Percentiles rank a stretch among this genome's conserved stretches.
Evolutionary conservation across 352 stramenopile species (phyloP).

Genomic region (Phytophthora europaea): DNA sequence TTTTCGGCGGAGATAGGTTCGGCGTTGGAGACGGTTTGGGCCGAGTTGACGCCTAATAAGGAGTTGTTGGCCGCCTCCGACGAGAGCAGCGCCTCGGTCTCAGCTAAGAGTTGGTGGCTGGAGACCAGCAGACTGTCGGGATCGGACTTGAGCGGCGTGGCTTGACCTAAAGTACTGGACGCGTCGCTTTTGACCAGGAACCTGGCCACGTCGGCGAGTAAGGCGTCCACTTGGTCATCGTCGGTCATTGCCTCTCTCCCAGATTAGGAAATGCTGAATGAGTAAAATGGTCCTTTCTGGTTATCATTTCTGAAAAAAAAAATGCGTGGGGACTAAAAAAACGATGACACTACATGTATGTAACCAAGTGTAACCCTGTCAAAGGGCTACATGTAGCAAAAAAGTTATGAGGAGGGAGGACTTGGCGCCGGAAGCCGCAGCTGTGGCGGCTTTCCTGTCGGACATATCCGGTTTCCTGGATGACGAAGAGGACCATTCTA

Average conservation of each 20-base stretch:
- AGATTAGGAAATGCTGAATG: too few species aligned
- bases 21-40: background rate
- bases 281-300: too few species aligned
- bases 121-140: constrained; percentile 6
- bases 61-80: background rate
- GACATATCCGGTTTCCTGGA: constrained; percentile 30
- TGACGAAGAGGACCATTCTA: constrained; percentile 13
- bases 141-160: background rate
- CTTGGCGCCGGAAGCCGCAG: constrained; percentile 9
- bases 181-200: constrained; percentile 18
- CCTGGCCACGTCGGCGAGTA: constrained; percentile 10
- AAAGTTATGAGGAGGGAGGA: constrained; percentile 11
- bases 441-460: constrained; percentile 32
- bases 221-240: constrained; percentile 18
- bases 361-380: background rate
- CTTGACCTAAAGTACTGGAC: background rate
- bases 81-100: constrained; percentile 27
- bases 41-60: background rate
- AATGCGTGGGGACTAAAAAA: background rate
- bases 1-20: background rate
- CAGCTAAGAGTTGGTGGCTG: constrained; percentile 8
- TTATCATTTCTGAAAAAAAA: too few species aligned
- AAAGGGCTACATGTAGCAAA: background rate
- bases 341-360: background rate
- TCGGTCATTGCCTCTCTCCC: background rate